Evolutionary conservation across 768 basidiomycete genomes (phyloP).

Genomic region (Russula sp.): DNA sequence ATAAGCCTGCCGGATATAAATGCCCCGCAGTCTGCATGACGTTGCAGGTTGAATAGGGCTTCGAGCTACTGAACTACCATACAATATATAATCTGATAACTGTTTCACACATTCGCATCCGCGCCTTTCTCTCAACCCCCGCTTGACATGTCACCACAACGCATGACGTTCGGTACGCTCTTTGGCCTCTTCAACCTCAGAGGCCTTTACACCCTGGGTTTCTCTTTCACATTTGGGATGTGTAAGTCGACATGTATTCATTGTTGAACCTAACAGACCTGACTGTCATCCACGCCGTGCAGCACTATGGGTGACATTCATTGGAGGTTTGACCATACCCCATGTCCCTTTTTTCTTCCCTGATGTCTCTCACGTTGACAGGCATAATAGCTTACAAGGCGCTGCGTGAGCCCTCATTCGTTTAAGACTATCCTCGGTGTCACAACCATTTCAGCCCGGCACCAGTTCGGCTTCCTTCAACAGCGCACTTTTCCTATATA

Average conservation of each 20-base stretch:
- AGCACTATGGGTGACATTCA: slow-evolving; percentile 59
- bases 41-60: too few relatives aligned
- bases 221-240: slow-evolving; percentile 63
- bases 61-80: too few relatives aligned
- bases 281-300: background rate
- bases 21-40: too few relatives aligned
- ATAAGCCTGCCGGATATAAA: background rate
- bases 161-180: slow-evolving; percentile 17
- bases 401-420: slow-evolving; percentile 40
- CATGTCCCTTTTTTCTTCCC: background rate
- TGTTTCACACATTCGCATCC: too few relatives aligned
- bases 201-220: slow-evolving; percentile 47
- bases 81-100: too few relatives aligned
- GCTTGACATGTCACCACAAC: slow-evolving; percentile 21
- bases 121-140: background rate
- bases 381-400: slow-evolving; percentile 55
- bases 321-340: slow-evolving; percentile 39
- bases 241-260: slow-evolving; percentile 36
- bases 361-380: slow-evolving; percentile 24
- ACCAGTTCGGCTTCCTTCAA: slow-evolving; percentile 68
- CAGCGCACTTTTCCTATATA: slow-evolving; percentile 70
- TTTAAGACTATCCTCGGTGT: background rate
- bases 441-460: slow-evolving; percentile 40
- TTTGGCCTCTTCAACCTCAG: slow-evolving; percentile 24
- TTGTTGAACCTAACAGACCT: background rate